These are phyloP conservation scores for Erigeron canadensis DNA, from an alignment of 129 eudicot species.

Conservation along the genomic window DNA sequence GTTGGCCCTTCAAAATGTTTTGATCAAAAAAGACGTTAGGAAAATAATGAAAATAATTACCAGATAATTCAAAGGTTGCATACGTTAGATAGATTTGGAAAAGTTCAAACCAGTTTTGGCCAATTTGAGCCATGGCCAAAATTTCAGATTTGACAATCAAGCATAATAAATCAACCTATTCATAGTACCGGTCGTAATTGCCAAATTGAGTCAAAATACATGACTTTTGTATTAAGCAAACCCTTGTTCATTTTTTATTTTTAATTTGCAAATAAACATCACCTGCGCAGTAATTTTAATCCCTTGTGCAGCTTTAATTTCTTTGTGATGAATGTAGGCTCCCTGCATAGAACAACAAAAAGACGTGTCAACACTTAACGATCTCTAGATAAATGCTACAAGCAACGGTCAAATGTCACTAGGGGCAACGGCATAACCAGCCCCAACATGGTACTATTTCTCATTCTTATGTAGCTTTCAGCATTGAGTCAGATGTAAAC, in stretches of 20 bases:
- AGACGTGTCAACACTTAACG: slow-evolving; percentile 6
- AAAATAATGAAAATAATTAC: not conserved
- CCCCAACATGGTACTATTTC: not conserved
- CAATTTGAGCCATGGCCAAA: not conserved
- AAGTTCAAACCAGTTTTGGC: not conserved
- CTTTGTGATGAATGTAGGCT: slow-evolving; percentile 78
- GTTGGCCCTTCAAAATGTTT: too few relatives aligned
- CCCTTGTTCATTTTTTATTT: not conserved
- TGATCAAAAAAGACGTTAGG: too few relatives aligned
- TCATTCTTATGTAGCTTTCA: not conserved
- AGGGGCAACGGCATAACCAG: not conserved
- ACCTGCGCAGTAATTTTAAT: slow-evolving; percentile 98
- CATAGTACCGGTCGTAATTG: not conserved
- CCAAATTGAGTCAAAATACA: not conserved
- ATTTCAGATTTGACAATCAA: not conserved
- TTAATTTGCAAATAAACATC: slow-evolving; percentile 15
- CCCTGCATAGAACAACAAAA: slow-evolving; percentile 56
- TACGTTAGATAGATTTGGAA: not conserved
- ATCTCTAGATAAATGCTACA: slow-evolving; percentile 1
- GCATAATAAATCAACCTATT: not conserved
- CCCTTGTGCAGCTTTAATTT: slow-evolving; percentile 99
- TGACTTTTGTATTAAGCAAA: not conserved
- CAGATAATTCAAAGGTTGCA: not conserved
- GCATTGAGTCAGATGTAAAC: not conserved
- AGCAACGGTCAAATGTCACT: not conserved